Percentiles rank a stretch among this genome's conserved stretches.
Conservation (phyloP, 164 flowering plant species). For the Umbellularia californica region DNA sequence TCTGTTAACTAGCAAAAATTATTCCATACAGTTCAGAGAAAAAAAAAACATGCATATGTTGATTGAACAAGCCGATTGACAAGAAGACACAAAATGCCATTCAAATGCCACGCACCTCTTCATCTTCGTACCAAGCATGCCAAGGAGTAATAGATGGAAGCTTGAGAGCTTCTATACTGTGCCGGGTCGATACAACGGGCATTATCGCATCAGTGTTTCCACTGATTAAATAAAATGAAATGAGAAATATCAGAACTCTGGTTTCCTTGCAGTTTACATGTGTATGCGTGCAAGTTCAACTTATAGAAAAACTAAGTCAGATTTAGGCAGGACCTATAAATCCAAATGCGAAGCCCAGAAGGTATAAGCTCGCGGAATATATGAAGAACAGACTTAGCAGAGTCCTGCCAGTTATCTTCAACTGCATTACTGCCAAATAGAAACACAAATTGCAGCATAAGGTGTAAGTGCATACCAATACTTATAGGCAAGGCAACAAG, state of each 20-base stretch:
- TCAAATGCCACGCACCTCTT: conserved; percentile 50
- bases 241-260: background rate
- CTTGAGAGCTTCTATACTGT: conserved; percentile 76
- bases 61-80: background rate
- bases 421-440: conserved; percentile 52
- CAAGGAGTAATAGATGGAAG: conserved; percentile 75
- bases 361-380: conserved; percentile 68
- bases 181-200: conserved; percentile 87
- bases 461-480: background rate
- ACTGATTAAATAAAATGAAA: conserved; percentile 37
- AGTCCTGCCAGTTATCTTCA: conserved; percentile 71
- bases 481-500: background rate
- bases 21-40: background rate
- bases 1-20: background rate
- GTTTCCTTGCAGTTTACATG: background rate
- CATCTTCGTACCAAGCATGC: conserved; percentile 92
- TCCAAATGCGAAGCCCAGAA: conserved; percentile 85
- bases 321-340: conserved; percentile 64
- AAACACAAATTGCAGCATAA: conserved; percentile 2
- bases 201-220: conserved; percentile 94
- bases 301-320: background rate
- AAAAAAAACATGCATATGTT: background rate
- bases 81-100: background rate
- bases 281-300: background rate
- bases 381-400: conserved; percentile 60